Percentiles rank a stretch among this genome's conserved stretches.
These are phyloP conservation scores for Cryptococcus sp. DNA, from an alignment of 1,284 basidiomycete species.

Conservation along the genomic window DNA sequence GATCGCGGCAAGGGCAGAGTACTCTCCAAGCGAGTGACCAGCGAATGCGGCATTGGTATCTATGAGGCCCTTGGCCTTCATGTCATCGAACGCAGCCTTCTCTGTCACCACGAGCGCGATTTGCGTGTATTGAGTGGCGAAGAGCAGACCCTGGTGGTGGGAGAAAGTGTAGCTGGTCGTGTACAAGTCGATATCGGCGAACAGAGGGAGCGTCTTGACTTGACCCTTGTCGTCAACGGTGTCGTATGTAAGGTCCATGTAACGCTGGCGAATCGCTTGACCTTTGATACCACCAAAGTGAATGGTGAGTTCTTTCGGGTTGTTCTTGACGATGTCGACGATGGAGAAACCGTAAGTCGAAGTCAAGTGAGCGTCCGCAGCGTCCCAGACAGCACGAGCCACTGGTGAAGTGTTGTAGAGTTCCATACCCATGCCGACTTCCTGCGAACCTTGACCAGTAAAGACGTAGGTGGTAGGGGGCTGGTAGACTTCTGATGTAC, in stretches of 20 bases:
- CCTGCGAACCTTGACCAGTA: slow-evolving; percentile 98
- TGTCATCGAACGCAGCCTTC: slow-evolving; percentile 96
- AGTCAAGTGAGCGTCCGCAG: slow-evolving; percentile 88
- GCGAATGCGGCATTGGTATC: slow-evolving; percentile 91
- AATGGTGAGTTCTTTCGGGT: slow-evolving; percentile 95
- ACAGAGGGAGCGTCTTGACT: slow-evolving; percentile 90
- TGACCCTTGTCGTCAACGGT: slow-evolving; percentile 93
- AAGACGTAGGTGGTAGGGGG: slow-evolving; percentile 94
- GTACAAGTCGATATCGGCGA: slow-evolving; percentile 86
- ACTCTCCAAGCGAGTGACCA: slow-evolving; percentile 97
- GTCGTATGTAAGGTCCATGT: slow-evolving; percentile 99
- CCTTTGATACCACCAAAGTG: slow-evolving; percentile 99
- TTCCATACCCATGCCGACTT: slow-evolving; percentile 99
- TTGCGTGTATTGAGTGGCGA: slow-evolving; percentile 97
- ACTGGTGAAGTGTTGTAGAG: slow-evolving; percentile 90
- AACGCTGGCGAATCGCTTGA: slow-evolving; percentile 93
- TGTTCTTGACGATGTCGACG: slow-evolving; percentile 96
- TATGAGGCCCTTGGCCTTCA: slow-evolving; percentile 93
- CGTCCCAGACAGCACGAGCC: slow-evolving; percentile 95
- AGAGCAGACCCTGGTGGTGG: slow-evolving; percentile 90
- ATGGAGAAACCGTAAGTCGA: slow-evolving; percentile 96
- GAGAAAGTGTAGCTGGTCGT: slow-evolving; percentile 96
- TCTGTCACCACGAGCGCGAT: slow-evolving; percentile 97
- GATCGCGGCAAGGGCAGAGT: slow-evolving; percentile 95
- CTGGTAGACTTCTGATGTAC: slow-evolving; percentile 89